Conservation (phyloP, 192 early-diverging fungal genomes). For the Entophlyctis luteolus region DNA sequence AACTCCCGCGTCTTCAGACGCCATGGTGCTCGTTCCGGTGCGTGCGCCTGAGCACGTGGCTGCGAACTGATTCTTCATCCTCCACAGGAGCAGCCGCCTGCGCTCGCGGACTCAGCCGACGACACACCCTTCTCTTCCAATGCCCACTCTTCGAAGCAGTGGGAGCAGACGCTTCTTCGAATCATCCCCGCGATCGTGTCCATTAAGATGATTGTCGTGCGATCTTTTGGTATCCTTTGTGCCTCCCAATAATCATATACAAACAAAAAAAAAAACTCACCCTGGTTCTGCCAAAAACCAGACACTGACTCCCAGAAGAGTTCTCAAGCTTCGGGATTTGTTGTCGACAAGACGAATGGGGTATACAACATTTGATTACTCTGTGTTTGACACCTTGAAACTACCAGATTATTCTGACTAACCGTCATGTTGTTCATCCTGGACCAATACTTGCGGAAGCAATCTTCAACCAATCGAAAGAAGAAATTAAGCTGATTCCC, state of each 20-base stretch:
- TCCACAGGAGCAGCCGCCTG: too few species aligned
- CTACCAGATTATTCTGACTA: constrained; percentile 58
- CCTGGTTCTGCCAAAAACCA: constrained; percentile 20
- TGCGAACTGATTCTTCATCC: too few species aligned
- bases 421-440: constrained; percentile 67
- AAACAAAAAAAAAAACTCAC: too few species aligned
- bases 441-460: constrained; percentile 55
- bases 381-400: neutral
- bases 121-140: too few species aligned
- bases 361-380: constrained; percentile 31
- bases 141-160: constrained; percentile 30
- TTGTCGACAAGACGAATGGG: constrained; percentile 69
- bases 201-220: constrained; percentile 65
- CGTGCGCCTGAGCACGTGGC: too few species aligned
- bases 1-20: too few species aligned
- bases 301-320: constrained; percentile 67
- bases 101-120: too few species aligned
- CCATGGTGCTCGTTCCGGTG: too few species aligned
- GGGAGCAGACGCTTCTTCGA: constrained; percentile 65
- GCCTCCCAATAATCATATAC: neutral
- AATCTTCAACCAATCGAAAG: constrained; percentile 43
- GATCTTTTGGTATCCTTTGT: constrained; percentile 35
- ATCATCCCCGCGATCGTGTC: constrained; percentile 71
- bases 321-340: constrained; percentile 74
- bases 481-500: constrained; percentile 69